Evolutionary conservation across 1,139 yeast species (phyloP).

Genomic region (Nakaseomyces glabratus): DNA sequence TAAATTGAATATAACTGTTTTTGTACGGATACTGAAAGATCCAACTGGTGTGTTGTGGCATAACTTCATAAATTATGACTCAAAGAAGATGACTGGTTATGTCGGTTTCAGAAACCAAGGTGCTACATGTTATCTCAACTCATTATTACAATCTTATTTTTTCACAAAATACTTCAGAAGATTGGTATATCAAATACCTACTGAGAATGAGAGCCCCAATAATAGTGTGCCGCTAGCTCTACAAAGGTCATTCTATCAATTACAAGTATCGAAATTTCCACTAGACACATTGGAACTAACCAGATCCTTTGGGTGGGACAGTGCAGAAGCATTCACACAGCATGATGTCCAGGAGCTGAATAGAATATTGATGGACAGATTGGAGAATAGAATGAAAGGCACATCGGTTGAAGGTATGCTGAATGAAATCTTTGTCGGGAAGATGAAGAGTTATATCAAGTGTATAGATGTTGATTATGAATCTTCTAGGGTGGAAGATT

Average conservation of each 20-base stretch:
- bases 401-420: slow-evolving; percentile 73
- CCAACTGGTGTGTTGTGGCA: slow-evolving; percentile 94
- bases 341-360: slow-evolving; percentile 97
- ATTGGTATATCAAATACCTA: slow-evolving; percentile 84
- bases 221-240: slow-evolving; percentile 70
- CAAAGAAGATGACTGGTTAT: slow-evolving; percentile 77
- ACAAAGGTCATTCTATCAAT: slow-evolving; percentile 75
- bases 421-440: slow-evolving; percentile 85
- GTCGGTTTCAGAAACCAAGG: slow-evolving; percentile 96
- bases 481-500: slow-evolving; percentile 85
- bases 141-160: slow-evolving; percentile 80
- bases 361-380: slow-evolving; percentile 88
- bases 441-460: slow-evolving; percentile 89
- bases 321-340: slow-evolving; percentile 91
- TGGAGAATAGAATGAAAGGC: slow-evolving; percentile 88
- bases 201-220: slow-evolving; percentile 46
- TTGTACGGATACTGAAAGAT: slow-evolving; percentile 70
- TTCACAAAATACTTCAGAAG: slow-evolving; percentile 77
- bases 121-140: slow-evolving; percentile 93
- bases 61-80: slow-evolving; percentile 73
- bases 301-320: slow-evolving; percentile 94
- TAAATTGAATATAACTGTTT: slow-evolving; percentile 62
- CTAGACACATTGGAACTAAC: slow-evolving; percentile 83
- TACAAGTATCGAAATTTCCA: slow-evolving; percentile 64
- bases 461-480: slow-evolving; percentile 95